phyloP scores from a whole-genome alignment of 169 alveolate genomes.

The Eimeria maxima region DNA sequence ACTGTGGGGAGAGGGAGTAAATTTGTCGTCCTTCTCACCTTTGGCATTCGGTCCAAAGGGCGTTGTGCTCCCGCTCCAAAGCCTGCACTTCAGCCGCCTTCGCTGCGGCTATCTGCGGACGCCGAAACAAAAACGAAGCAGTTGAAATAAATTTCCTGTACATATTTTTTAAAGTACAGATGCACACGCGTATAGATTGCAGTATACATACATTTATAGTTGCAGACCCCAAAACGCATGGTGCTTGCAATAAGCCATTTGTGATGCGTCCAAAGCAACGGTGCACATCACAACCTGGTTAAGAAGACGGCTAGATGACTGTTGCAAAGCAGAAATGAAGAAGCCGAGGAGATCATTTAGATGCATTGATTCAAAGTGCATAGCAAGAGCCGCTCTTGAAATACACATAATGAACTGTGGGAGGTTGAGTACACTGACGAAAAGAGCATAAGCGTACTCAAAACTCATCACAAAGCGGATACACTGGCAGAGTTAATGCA shows the following conservation, averaged over 20 bases:
- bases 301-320: too few relatives aligned
- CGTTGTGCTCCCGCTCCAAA: constrained; percentile 94
- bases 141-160: neutral
- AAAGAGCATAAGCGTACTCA: neutral
- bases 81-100: constrained; percentile 92
- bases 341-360: too few relatives aligned
- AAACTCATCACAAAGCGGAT: neutral
- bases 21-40: constrained; percentile 54
- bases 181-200: neutral
- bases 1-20: neutral
- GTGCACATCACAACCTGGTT: too few relatives aligned
- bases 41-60: constrained; percentile 99
- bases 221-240: too few relatives aligned
- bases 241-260: too few relatives aligned
- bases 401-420: too few relatives aligned
- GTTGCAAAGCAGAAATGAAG: too few relatives aligned
- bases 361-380: too few relatives aligned
- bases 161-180: neutral
- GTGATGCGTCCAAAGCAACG: too few relatives aligned
- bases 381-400: too few relatives aligned
- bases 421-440: neutral
- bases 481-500: neutral
- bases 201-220: neutral
- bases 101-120: constrained; percentile 83
- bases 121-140: neutral